Percentiles rank a stretch among this genome's conserved stretches.
Conservation (phyloP, 1,284 basidiomycete species). For the Binderoboletus segoi region DNA sequence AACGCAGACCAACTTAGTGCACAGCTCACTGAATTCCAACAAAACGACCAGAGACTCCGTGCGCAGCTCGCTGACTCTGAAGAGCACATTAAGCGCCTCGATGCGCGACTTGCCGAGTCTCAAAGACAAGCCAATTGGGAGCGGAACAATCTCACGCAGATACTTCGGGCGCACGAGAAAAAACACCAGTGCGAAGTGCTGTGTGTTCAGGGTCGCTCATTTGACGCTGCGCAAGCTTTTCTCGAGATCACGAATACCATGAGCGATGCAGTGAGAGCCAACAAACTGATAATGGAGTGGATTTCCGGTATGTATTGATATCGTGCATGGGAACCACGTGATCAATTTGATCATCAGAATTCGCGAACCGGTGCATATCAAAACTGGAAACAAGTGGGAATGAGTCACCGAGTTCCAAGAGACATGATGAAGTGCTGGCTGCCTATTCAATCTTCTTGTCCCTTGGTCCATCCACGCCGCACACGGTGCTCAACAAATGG, state of each 20-base stretch:
- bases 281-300: conserved; percentile 3
- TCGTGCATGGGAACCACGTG: neutral
- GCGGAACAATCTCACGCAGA: neutral
- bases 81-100: neutral
- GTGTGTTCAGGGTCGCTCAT: neutral
- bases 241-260: neutral
- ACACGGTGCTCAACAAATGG: no score
- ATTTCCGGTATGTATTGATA: neutral
- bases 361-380: neutral
- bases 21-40: neutral
- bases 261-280: neutral
- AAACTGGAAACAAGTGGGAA: conserved; percentile 1
- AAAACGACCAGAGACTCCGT: no score
- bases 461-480: no score
- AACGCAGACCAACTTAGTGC: no score
- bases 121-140: neutral
- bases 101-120: neutral
- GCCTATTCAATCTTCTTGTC: neutral
- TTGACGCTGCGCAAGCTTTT: conserved; percentile 1
- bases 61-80: neutral
- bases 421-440: neutral
- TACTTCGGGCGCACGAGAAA: neutral
- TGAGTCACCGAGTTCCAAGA: neutral
- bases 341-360: neutral
- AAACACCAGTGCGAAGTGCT: conserved; percentile 4